Percentiles rank a stretch among this genome's conserved stretches.
phyloP scores from a whole-genome alignment of 495 filamentous ascomycete species.

The Talaromyces stipitatus region DNA sequence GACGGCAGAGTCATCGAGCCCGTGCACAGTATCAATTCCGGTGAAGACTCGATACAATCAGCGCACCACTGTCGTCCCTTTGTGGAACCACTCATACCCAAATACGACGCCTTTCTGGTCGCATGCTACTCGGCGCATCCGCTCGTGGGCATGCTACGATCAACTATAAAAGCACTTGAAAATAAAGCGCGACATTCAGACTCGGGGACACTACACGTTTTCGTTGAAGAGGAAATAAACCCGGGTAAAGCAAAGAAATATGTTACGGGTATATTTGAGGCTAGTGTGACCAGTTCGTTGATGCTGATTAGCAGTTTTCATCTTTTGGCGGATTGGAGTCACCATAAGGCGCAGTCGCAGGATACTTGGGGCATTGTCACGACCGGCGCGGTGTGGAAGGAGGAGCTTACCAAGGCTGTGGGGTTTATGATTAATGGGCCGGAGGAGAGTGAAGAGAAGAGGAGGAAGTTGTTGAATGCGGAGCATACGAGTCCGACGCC shows the following conservation, averaged over 20 bases:
- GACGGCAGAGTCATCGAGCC: conserved; percentile 22
- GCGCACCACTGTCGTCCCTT: conserved; percentile 50
- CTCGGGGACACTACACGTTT: conserved; percentile 8
- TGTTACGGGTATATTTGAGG: conserved; percentile 85
- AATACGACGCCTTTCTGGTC: conserved; percentile 71
- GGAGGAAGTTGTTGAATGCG: conserved; percentile 8
- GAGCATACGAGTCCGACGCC: background rate
- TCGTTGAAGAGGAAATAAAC: background rate
- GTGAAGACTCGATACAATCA: conserved; percentile 42
- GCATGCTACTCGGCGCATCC: conserved; percentile 89
- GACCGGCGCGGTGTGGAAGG: conserved; percentile 78
- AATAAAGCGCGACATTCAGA: conserved; percentile 4
- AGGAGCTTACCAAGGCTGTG: conserved; percentile 58
- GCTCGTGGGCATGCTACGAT: conserved; percentile 55
- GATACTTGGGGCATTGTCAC: conserved; percentile 82
- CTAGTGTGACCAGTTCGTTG: conserved; percentile 55
- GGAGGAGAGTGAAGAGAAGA: conserved; percentile 7
- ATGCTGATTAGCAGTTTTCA: conserved; percentile 35
- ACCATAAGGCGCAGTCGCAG: conserved; percentile 24
- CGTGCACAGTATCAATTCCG: conserved; percentile 40
- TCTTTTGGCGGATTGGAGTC: conserved; percentile 15
- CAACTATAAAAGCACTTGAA: conserved; percentile 24
- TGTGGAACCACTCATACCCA: conserved; percentile 39
- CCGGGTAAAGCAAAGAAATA: conserved; percentile 29
- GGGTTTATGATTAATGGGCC: conserved; percentile 43